Evolutionary conservation across 2,329 filamentous ascomycete genomes (phyloP).

Genomic region (Arthrinium phaeospermum): DNA sequence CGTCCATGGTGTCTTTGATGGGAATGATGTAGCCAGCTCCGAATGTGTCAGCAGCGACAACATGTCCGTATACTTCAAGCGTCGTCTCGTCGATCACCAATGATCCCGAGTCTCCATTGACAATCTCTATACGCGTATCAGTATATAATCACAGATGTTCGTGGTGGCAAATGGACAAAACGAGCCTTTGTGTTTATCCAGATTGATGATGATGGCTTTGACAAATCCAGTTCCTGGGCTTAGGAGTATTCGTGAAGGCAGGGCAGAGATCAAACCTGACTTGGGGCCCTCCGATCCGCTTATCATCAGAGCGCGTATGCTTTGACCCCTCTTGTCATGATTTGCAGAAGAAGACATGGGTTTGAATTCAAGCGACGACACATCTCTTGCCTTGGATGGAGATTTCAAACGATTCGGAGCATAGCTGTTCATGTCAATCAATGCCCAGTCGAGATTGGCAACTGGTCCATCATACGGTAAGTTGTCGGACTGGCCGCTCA

Average conservation of each 20-base stretch:
- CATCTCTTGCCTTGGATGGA: background rate
- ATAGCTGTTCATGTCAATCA: background rate
- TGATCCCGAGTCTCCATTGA: background rate
- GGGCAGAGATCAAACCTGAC: background rate
- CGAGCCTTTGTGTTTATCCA: background rate
- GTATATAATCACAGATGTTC: background rate
- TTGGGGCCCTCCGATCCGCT: background rate
- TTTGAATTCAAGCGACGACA: background rate
- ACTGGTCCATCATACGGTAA: background rate
- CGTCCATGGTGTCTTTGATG: background rate
- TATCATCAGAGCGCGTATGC: background rate
- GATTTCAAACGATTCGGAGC: background rate
- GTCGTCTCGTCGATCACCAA: background rate
- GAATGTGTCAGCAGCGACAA: background rate
- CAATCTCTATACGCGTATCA: background rate
- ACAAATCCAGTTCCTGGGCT: background rate
- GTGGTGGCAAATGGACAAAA: too few species aligned
- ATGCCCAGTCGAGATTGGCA: background rate
- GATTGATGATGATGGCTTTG: background rate
- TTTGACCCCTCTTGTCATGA: background rate
- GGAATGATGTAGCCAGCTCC: background rate
- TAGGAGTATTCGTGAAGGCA: background rate
- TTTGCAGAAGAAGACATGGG: background rate
- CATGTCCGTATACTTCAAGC: background rate
- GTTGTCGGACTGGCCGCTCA: background rate